Conservation (phyloP, 495 filamentous ascomycete species). For the Talaromyces trachyspermus region DNA sequence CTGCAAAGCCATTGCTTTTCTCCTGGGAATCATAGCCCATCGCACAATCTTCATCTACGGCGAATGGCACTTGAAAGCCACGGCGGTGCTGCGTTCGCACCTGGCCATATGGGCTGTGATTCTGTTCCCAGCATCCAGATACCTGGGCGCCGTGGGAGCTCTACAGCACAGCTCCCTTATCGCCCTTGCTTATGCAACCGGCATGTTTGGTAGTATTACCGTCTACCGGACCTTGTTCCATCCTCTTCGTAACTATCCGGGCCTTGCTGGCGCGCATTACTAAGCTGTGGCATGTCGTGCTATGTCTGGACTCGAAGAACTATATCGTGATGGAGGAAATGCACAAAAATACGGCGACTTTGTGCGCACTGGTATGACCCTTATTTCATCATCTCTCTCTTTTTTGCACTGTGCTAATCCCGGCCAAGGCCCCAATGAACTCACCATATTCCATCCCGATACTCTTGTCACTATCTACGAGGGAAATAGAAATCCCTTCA, state of each 20-base stretch:
- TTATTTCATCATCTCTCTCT: too few relatives aligned
- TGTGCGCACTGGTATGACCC: slow-evolving; percentile 27
- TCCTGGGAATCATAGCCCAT: slow-evolving; percentile 13
- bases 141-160: background rate
- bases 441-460: slow-evolving; percentile 27
- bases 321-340: slow-evolving; percentile 23
- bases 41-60: slow-evolving; percentile 12
- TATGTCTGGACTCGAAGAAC: slow-evolving; percentile 22
- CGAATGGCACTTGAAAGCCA: slow-evolving; percentile 15
- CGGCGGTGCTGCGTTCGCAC: background rate
- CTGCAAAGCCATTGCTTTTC: too few relatives aligned
- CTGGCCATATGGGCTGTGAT: background rate
- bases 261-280: slow-evolving; percentile 28
- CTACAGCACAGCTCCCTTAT: background rate
- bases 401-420: too few relatives aligned
- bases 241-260: slow-evolving; percentile 33
- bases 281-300: slow-evolving; percentile 33
- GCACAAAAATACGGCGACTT: slow-evolving; percentile 32
- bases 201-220: slow-evolving; percentile 34
- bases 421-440: slow-evolving; percentile 22
- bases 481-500: slow-evolving; percentile 16
- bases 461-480: slow-evolving; percentile 25
- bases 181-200: background rate
- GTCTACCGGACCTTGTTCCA: slow-evolving; percentile 39
- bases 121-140: background rate